phyloP scores from a whole-genome alignment of 345 rosid genomes.

The Laguncularia racemosa region DNA sequence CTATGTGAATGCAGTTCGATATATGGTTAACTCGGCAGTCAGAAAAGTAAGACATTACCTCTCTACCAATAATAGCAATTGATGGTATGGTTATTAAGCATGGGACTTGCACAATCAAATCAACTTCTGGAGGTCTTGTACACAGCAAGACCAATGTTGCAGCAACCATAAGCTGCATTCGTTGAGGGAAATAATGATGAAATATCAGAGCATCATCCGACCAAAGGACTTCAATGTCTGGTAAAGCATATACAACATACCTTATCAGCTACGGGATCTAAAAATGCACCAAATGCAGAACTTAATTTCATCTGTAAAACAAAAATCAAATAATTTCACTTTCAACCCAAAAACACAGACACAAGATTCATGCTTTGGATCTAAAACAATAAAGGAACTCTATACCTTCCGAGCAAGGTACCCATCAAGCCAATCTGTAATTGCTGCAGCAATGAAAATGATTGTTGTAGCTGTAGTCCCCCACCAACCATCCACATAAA shows the following conservation, averaged over 20 bases:
- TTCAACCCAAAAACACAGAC: not conserved
- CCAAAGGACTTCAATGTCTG: not conserved
- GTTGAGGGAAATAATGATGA: not conserved
- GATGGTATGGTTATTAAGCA: constrained; percentile 89
- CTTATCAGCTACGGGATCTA: constrained; percentile 99
- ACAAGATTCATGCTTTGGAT: not conserved
- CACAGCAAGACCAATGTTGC: constrained; percentile 86
- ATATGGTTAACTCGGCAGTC: not conserved
- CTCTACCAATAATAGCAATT: constrained; percentile 88
- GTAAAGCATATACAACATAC: constrained; percentile 24
- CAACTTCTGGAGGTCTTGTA: constrained; percentile 57
- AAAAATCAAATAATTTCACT: not conserved
- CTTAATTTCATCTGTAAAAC: constrained; percentile 71
- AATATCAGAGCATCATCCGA: not conserved
- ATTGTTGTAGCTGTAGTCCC: constrained; percentile 89
- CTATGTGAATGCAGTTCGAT: too few species aligned
- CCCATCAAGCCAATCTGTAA: constrained; percentile 99
- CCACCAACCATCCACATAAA: constrained; percentile 86
- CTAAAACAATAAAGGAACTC: not conserved
- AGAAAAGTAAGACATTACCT: constrained; percentile 37
- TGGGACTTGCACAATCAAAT: constrained; percentile 50
- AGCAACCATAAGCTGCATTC: constrained; percentile 93
- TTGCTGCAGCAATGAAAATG: constrained; percentile 85
- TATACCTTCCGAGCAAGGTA: constrained; percentile 90
- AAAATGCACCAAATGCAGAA: constrained; percentile 93